phyloP scores from a whole-genome alignment of 108 stramenopile species.

The Fragilaria crotonensis region DNA sequence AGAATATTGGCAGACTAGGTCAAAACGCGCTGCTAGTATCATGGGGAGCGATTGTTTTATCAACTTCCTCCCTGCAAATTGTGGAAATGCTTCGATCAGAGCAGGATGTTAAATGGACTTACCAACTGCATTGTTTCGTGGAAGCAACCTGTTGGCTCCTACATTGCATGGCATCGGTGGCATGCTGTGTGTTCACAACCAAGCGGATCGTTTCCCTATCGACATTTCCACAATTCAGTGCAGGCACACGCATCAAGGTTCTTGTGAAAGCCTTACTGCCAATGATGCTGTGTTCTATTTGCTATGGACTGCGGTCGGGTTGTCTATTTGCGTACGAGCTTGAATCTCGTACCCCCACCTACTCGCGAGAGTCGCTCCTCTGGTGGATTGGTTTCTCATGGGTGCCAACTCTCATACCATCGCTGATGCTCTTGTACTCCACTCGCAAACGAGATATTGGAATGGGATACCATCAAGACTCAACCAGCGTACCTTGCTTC shows the following conservation, averaged over 20 bases:
- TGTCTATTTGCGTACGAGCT: constrained; percentile 26
- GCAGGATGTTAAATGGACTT: background rate
- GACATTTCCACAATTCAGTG: too few relatives aligned
- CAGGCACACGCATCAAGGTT: too few relatives aligned
- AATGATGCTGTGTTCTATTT: constrained; percentile 32
- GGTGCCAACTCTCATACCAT: constrained; percentile 33
- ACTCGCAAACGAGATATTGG: constrained; percentile 32
- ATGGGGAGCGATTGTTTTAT: background rate
- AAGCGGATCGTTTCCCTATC: too few relatives aligned
- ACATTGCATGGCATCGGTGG: background rate
- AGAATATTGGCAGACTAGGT: too few relatives aligned
- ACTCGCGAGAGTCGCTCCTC: constrained; percentile 22
- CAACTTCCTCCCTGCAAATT: background rate
- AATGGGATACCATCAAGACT: background rate
- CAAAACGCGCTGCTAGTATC: background rate
- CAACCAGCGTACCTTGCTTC: background rate
- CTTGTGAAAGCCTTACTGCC: constrained; percentile 35
- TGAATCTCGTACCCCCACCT: constrained; percentile 2
- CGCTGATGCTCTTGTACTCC: constrained; percentile 34
- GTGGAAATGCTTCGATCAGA: background rate
- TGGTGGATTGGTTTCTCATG: constrained; percentile 48
- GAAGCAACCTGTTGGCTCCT: background rate
- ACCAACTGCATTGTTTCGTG: background rate
- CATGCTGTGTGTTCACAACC: too few relatives aligned
- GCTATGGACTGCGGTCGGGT: constrained; percentile 29